phyloP scores from a whole-genome alignment of 1,139 yeast species.

The Wickerhamiella infanticola region DNA sequence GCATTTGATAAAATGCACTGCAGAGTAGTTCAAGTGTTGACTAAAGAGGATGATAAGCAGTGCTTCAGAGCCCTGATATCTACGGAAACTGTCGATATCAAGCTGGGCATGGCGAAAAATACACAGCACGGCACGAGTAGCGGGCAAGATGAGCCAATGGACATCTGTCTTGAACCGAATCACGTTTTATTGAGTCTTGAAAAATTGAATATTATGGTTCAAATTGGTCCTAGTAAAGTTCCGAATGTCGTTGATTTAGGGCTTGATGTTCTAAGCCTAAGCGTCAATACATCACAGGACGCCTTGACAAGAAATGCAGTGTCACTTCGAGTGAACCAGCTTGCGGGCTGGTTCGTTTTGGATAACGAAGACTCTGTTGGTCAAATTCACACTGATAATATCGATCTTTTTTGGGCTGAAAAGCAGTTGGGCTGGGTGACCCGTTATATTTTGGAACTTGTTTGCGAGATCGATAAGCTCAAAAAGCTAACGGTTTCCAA shows the following conservation, averaged over 20 bases:
- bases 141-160: not conserved
- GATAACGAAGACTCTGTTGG: not conserved
- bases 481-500: not conserved
- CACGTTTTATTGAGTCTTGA: slow-evolving; percentile 9
- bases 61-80: slow-evolving; percentile 35
- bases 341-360: not conserved
- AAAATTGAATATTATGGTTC: not conserved
- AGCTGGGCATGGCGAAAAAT: slow-evolving; percentile 25
- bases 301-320: not conserved
- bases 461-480: not conserved
- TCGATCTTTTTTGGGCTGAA: not conserved
- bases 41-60: not conserved
- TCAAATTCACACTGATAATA: not conserved
- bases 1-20: slow-evolving; percentile 52
- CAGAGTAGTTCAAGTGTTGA: slow-evolving; percentile 30
- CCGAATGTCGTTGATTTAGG: not conserved
- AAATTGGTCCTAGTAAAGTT: not conserved
- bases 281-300: not conserved
- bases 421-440: not conserved
- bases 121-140: not conserved
- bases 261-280: not conserved
- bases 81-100: slow-evolving; percentile 33
- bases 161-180: not conserved
- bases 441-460: not conserved
- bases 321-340: not conserved